Base-by-base conservation (phyloP, 257 asterid species). In the Oldenlandia corymbosa region DNA sequence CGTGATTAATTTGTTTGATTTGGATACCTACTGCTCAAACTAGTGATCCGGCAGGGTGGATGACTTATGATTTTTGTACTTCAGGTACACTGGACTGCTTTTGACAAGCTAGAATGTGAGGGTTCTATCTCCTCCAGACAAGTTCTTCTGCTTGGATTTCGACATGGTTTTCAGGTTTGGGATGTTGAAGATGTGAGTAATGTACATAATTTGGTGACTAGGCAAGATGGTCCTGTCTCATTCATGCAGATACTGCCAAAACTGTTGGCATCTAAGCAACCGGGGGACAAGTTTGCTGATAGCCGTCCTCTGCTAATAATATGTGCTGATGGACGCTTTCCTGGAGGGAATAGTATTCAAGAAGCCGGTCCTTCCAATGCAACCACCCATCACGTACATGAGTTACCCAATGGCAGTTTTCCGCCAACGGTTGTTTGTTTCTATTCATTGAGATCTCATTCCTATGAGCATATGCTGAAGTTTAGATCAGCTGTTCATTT, bases 171-270 rank as follows among this genome's bases (percentile, higher is more conserved):
- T 83, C 95, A 89, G 84, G 84, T 92, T 65, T 92, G 99, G 97
- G 97, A 92, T 78, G 93, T 87, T 67, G 95, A 92, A 74, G 88
- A 77, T 58, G 89, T 83, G n/a, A 86, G 83, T 72, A 87, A 87
- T 73, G 95, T 92, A 60, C 84, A 70, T 54, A 82, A 79, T 73
- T 70, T 92, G 70, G 96, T 89, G 63, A 71, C 97, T 50, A 84
- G 93, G 78, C 86, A 85, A 60, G 99, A 92, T 66, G 96, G 99
- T 36, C 88, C 94, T 20, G 97, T 92, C 76, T 84, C 97, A 16
- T 84, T 87, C 64, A 66, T 89, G 89, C 91, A 92, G 82, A 72
- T 73, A 54, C 57, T 75, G 64, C 94, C 97, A 24, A 87, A 80
- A 52, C 93, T 84, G 21, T 46, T 83, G 64, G 69, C 76, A 52